phyloP scores from a whole-genome alignment of 345 rosid genomes.

The Mallotus nudiflorus region DNA sequence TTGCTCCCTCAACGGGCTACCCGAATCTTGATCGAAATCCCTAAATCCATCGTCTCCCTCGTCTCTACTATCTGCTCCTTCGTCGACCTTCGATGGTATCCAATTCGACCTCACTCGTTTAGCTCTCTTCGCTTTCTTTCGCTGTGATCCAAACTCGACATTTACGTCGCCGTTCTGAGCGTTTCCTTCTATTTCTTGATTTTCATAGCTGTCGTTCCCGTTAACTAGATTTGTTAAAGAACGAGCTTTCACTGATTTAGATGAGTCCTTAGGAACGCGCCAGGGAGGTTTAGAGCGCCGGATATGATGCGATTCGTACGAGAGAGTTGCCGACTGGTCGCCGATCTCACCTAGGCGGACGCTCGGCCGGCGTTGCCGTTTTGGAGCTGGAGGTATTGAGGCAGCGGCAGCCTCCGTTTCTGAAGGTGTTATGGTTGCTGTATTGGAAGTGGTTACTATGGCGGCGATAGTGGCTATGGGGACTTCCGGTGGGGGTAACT shows the following conservation, averaged over 20 bases:
- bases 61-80: conserved; percentile 21
- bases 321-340: conserved; percentile 31
- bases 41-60: conserved; percentile 23
- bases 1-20: conserved; percentile 18
- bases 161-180: conserved; percentile 29
- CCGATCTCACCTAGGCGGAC: conserved; percentile 43
- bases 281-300: conserved; percentile 51
- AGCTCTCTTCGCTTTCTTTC: conserved; percentile 36
- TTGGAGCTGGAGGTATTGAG: conserved; percentile 23
- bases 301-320: conserved; percentile 43
- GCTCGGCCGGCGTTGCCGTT: conserved; percentile 38
- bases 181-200: conserved; percentile 30
- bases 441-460: background rate
- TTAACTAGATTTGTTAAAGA: conserved; percentile 58
- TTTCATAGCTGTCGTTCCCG: conserved; percentile 39
- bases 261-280: conserved; percentile 41
- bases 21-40: conserved; percentile 32
- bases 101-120: conserved; percentile 42
- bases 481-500: conserved; percentile 40
- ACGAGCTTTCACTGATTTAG: conserved; percentile 56
- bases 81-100: conserved; percentile 26
- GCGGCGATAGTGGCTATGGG: conserved; percentile 13
- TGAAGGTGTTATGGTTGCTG: conserved; percentile 15
- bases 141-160: conserved; percentile 32
- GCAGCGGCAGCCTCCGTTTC: conserved; percentile 29